phyloP scores from a whole-genome alignment of 2,329 filamentous ascomycete genomes.

The Pseudohalonectria lignicola region DNA sequence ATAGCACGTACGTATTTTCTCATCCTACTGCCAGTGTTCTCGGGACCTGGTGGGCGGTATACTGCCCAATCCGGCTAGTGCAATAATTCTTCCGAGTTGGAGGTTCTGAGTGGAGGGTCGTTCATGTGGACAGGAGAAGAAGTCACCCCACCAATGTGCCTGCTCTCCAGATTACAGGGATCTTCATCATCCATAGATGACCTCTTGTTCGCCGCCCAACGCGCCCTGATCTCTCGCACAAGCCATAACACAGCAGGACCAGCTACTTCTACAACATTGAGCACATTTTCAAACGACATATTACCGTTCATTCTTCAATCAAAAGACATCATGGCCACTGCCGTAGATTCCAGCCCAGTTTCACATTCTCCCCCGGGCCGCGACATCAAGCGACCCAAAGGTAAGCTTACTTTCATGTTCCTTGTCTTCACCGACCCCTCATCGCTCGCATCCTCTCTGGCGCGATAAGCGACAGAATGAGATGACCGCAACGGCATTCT shows the following conservation, averaged over 20 bases:
- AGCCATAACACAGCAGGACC: not conserved
- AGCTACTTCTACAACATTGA: not conserved
- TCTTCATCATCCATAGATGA: not conserved
- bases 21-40: no score
- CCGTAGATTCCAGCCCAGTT: conserved; percentile 23
- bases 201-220: not conserved
- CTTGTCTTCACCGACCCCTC: not conserved
- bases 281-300: not conserved
- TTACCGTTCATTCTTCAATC: not conserved
- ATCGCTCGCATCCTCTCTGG: not conserved
- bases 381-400: conserved; percentile 32
- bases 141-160: not conserved
- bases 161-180: not conserved
- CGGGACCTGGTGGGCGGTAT: no score
- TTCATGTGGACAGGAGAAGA: no score
- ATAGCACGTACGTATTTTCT: no score
- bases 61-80: no score
- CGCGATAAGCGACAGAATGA: not conserved
- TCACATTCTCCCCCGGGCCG: conserved; percentile 29
- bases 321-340: conserved; percentile 26
- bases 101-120: no score
- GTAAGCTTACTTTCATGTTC: conserved; percentile 17
- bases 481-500: not conserved
- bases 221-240: not conserved
- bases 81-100: no score